Evolutionary conservation across 2,329 filamentous ascomycete genomes (phyloP).

Genomic region (Neonectria neomacrospora): DNA sequence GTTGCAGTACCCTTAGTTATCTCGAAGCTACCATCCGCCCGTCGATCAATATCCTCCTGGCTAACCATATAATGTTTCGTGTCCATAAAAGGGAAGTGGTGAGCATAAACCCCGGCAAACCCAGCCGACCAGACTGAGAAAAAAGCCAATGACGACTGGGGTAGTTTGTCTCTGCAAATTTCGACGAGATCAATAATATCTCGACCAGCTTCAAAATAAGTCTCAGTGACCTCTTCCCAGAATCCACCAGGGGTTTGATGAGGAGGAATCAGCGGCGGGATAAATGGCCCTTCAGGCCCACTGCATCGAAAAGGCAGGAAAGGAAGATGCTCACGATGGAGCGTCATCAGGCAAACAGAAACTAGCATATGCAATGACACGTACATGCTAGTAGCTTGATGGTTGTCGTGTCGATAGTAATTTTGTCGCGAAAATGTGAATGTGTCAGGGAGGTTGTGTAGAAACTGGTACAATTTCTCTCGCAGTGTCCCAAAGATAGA

Average conservation of each 20-base stretch:
- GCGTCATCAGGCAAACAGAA: slow-evolving; percentile 71
- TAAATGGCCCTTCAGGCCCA: slow-evolving; percentile 65
- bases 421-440: slow-evolving; percentile 70
- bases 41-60: slow-evolving; percentile 9
- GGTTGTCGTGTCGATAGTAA: slow-evolving; percentile 73
- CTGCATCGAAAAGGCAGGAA: slow-evolving; percentile 53
- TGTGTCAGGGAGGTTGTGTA: slow-evolving; percentile 60
- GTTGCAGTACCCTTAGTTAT: slow-evolving; percentile 19
- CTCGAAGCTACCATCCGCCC: slow-evolving; percentile 6
- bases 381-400: slow-evolving; percentile 71
- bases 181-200: slow-evolving; percentile 73
- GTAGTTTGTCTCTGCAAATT: slow-evolving; percentile 69
- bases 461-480: slow-evolving; percentile 56
- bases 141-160: slow-evolving; percentile 74
- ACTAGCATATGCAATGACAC: slow-evolving; percentile 74
- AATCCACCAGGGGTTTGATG: slow-evolving; percentile 54
- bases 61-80: slow-evolving; percentile 47
- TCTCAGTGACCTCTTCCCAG: slow-evolving; percentile 71
- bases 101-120: slow-evolving; percentile 73
- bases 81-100: slow-evolving; percentile 77
- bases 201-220: slow-evolving; percentile 70
- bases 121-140: slow-evolving; percentile 76
- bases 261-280: slow-evolving; percentile 45
- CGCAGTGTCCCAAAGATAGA: slow-evolving; percentile 66
- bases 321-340: slow-evolving; percentile 43